Evolutionary conservation across 345 rosid genomes (phyloP).

Genomic region (Trapa bicornis): DNA sequence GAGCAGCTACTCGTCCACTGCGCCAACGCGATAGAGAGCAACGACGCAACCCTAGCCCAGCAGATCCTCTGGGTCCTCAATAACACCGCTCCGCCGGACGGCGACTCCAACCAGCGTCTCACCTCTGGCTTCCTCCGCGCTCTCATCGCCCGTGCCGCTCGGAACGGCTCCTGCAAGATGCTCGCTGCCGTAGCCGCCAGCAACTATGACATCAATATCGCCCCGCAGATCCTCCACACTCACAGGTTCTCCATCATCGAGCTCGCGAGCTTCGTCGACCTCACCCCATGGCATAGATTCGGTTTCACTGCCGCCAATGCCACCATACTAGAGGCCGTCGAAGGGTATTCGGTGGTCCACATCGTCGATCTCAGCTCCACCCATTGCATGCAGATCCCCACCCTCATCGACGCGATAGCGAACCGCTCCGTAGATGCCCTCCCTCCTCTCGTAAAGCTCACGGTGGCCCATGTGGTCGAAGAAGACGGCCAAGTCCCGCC

Average conservation of each 20-base stretch:
- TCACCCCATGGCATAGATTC: slow-evolving; percentile 93
- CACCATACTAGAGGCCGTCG: slow-evolving; percentile 57
- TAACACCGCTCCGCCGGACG: slow-evolving; percentile 76
- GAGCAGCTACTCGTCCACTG: slow-evolving; percentile 82
- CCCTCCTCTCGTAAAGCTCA: slow-evolving; percentile 59
- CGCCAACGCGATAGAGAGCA: slow-evolving; percentile 74
- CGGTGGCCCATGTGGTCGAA: slow-evolving; percentile 35
- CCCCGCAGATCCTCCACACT: slow-evolving; percentile 18
- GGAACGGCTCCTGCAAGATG: slow-evolving; percentile 47
- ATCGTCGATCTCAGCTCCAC: slow-evolving; percentile 76
- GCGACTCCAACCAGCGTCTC: slow-evolving; percentile 78
- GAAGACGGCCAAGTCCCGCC: slow-evolving; percentile 26
- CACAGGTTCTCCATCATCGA: slow-evolving; percentile 71
- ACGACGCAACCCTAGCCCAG: slow-evolving; percentile 72
- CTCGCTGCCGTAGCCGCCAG: slow-evolving; percentile 36
- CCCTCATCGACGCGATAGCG: slow-evolving; percentile 63
- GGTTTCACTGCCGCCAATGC: slow-evolving; percentile 88
- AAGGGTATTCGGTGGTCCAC: slow-evolving; percentile 60
- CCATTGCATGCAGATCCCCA: slow-evolving; percentile 97
- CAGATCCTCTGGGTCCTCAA: slow-evolving; percentile 84
- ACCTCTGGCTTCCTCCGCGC: slow-evolving; percentile 65
- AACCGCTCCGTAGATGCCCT: slow-evolving; percentile 28
- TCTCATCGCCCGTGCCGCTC: slow-evolving; percentile 62
- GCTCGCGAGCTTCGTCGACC: slow-evolving; percentile 74
- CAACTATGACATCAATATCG: slow-evolving; percentile 15